Conservation (phyloP, 2,329 filamentous ascomycete species). For the Cercospora sojina region DNA sequence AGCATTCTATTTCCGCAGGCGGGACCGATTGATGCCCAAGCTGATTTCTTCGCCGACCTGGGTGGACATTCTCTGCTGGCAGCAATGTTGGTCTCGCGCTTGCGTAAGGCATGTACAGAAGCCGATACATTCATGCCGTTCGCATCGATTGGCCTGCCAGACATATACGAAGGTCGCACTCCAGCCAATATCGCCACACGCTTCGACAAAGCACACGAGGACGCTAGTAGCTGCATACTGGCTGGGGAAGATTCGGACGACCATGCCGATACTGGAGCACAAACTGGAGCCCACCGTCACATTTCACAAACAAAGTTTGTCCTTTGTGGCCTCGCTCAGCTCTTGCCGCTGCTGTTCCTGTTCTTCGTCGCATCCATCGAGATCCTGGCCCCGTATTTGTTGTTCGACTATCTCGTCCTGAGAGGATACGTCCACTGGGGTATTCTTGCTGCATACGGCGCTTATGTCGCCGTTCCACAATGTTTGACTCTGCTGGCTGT, state of each 20-base stretch:
- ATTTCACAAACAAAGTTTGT: conserved; percentile 25
- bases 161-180: conserved; percentile 31
- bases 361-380: conserved; percentile 30
- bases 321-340: conserved; percentile 28
- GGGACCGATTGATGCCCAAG: conserved; percentile 45
- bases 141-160: conserved; percentile 30
- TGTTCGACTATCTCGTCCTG: conserved; percentile 25
- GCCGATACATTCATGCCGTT: conserved; percentile 23
- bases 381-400: conserved; percentile 29
- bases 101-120: conserved; percentile 17
- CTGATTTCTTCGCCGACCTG: conserved; percentile 67
- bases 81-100: conserved; percentile 28
- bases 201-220: conserved; percentile 13
- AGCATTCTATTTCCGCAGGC: conserved; percentile 47
- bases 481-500: conserved; percentile 44
- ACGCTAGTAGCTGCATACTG: conserved; percentile 11
- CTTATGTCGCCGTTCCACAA: conserved; percentile 24
- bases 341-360: conserved; percentile 27
- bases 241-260: conserved; percentile 16
- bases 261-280: conserved; percentile 20
- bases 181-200: conserved; percentile 25
- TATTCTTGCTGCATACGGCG: conserved; percentile 25
- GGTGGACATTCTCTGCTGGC: conserved; percentile 76
- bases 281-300: conserved; percentile 23
- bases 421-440: conserved; percentile 20